phyloP scores from a whole-genome alignment of 345 rosid species.

The Limnanthes douglasii region DNA sequence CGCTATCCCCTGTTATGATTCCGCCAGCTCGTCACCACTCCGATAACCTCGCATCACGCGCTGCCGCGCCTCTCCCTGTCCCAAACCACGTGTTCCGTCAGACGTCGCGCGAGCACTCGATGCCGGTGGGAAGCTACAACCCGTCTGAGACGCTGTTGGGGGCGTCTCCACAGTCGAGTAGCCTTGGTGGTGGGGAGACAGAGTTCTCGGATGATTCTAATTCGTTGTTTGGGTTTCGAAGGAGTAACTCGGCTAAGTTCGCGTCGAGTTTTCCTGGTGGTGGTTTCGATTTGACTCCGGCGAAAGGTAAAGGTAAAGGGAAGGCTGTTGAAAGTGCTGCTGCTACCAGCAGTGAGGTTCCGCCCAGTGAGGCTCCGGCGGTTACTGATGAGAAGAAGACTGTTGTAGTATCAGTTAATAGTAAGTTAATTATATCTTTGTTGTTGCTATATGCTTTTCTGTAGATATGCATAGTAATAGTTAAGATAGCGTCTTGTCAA shows the following conservation, averaged over 20 bases:
- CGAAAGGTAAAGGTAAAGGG: too few relatives aligned
- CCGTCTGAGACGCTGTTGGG: conserved; percentile 44
- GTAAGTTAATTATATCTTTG: too few relatives aligned
- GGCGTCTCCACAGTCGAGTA: conserved; percentile 31
- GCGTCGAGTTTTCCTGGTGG: conserved; percentile 67
- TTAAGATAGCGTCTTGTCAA: too few relatives aligned
- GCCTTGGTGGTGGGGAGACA: conserved; percentile 14
- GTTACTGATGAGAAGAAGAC: conserved; percentile 10
- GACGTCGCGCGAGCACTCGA: conserved; percentile 5
- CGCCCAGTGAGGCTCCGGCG: conserved; percentile 3
- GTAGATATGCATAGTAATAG: too few relatives aligned
- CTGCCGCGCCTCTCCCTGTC: conserved; percentile 41
- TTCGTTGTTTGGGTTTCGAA: conserved; percentile 30
- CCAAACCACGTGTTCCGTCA: conserved; percentile 15
- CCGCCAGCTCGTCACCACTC: conserved; percentile 62
- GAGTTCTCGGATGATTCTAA: conserved; percentile 37
- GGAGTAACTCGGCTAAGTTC: conserved; percentile 40
- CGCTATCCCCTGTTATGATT: conserved; percentile 50
- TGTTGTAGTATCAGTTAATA: conserved; percentile 22
- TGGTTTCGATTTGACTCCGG: conserved; percentile 50
- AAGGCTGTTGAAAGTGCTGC: too few relatives aligned
- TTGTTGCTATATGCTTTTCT: too few relatives aligned
- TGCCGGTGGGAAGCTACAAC: conserved; percentile 45
- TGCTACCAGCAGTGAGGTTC: conserved; percentile 9
- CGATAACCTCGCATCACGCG: conserved; percentile 33